Evolutionary conservation across 768 basidiomycete genomes (phyloP).

Genomic region (Tylopilus plumbeoviolaceoides): DNA sequence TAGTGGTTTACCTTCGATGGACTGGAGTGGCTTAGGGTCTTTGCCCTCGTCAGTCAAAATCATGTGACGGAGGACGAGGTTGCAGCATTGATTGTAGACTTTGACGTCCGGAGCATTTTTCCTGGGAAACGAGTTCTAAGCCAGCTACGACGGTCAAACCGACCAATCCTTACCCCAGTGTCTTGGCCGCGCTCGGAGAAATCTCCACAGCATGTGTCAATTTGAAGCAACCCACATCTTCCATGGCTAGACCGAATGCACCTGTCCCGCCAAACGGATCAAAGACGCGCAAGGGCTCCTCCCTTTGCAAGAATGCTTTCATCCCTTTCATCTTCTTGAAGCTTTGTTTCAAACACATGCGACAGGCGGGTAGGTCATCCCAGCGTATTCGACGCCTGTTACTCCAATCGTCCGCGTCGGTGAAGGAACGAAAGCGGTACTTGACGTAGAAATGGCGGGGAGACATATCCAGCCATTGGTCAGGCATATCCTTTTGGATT

Average conservation of each 20-base stretch:
- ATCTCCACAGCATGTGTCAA: constrained; percentile 69
- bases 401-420: constrained; percentile 32
- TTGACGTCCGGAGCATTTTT: constrained; percentile 51
- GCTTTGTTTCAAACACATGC: constrained; percentile 35
- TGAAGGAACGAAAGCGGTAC: constrained; percentile 47
- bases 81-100: constrained; percentile 72
- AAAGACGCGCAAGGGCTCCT: constrained; percentile 30
- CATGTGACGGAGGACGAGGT: constrained; percentile 54
- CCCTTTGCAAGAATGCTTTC: constrained; percentile 29
- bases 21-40: constrained; percentile 36
- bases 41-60: constrained; percentile 49
- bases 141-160: neutral
- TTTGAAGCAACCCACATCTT: constrained; percentile 50
- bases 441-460: constrained; percentile 54
- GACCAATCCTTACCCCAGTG: constrained; percentile 46
- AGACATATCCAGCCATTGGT: constrained; percentile 50
- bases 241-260: constrained; percentile 59
- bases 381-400: constrained; percentile 30
- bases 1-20: constrained; percentile 36
- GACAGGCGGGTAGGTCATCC: constrained; percentile 43
- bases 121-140: constrained; percentile 9
- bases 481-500: constrained; percentile 29
- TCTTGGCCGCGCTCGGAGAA: constrained; percentile 67
- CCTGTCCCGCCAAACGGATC: constrained; percentile 49
- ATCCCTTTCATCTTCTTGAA: constrained; percentile 31